Base-by-base conservation (phyloP, 2,329 filamentous ascomycete genomes). In the Bipolaris sorokiniana region DNA sequence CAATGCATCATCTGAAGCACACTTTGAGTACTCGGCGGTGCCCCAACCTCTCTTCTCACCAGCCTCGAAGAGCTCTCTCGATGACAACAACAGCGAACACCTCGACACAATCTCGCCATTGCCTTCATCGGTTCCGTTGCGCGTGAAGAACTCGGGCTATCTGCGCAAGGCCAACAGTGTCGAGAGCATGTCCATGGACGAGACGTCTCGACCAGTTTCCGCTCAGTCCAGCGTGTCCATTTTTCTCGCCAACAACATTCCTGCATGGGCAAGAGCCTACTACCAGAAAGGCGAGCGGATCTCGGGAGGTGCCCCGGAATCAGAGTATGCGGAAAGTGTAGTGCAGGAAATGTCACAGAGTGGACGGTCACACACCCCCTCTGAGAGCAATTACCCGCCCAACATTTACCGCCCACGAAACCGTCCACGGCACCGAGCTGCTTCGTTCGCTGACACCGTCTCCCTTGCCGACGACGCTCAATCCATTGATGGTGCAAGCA, bases 81-180 rank as follows among this genome's bases (percentile, higher is more conserved):
- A 75, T n/a, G 70, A 72, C 33, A 68, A 69, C 15, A 61, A 67
- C 47, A 72, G 74, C 28, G 76, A 77, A 60, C 67, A 69, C n/a
- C 66, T 76, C 23, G 76, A 78, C 53, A 77, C 73, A 2, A 70
- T 78, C 28, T 74, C 73, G 16, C 75, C 76, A 10, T 63, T 78
- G n/a, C 67, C 67, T 10, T 67, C 75, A 18, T 75, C 74, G 22
- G 73, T 74, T 34, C 76, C 75, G 3, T 59, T 78, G 45, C 69
- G 71, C 26, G 69, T 68, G 59, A 76, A 78, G 61, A 70, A 69
- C n/a, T 78, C 76, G 1, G 74, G 73, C 7, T 75, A 72, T 47
- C 61, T 77, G 49, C 67, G 69, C 18, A 68, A 70, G 58, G 59
- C 68, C 33, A 71, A 70, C 47, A 74, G 72, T 54, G n/a, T 45